A percentile compares a stretch with the other conserved stretches of the same genome.
These are phyloP conservation scores for Fomitopsis betulina DNA, from an alignment of 1,284 basidiomycete species.

Conservation along the genomic window DNA sequence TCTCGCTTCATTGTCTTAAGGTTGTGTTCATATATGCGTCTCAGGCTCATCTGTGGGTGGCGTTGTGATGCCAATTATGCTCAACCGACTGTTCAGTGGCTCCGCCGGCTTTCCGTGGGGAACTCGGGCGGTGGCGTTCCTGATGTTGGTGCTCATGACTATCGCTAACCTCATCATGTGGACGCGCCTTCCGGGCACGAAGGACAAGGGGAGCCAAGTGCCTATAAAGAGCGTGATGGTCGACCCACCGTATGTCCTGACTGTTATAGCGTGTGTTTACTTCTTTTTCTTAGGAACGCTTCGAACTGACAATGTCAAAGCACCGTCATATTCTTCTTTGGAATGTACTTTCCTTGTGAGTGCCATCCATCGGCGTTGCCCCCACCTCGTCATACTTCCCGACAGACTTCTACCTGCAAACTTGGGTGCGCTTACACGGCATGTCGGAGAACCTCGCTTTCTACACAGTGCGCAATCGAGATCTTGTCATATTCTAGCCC, in stretches of 20 bases:
- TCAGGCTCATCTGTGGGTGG: slow-evolving; percentile 29
- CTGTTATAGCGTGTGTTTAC: slow-evolving; percentile 12
- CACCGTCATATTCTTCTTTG: background rate
- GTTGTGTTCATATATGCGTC: slow-evolving; percentile 42
- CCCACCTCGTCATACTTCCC: background rate
- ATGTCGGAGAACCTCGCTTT: slow-evolving; percentile 14
- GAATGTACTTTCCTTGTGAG: slow-evolving; percentile 14
- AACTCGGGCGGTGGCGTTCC: slow-evolving; percentile 21
- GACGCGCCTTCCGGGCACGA: background rate
- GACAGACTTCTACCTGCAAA: slow-evolving; percentile 23
- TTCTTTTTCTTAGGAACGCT: slow-evolving; percentile 6
- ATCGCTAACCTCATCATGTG: background rate
- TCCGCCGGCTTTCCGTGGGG: slow-evolving; percentile 11
- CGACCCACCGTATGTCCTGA: slow-evolving; percentile 5
- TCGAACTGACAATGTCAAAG: background rate
- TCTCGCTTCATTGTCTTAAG: slow-evolving; percentile 21
- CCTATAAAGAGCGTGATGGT: background rate
- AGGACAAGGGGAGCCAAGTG: background rate
- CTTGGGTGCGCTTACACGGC: slow-evolving; percentile 13
- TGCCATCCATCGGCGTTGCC: background rate
- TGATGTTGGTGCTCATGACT: background rate
- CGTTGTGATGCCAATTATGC: slow-evolving; percentile 46
- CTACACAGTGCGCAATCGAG: background rate
- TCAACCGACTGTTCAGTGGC: slow-evolving; percentile 40
- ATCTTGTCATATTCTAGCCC: background rate